These are phyloP conservation scores for Eimeria brunetti DNA, from an alignment of 169 alveolate species.

Conservation along the genomic window DNA sequence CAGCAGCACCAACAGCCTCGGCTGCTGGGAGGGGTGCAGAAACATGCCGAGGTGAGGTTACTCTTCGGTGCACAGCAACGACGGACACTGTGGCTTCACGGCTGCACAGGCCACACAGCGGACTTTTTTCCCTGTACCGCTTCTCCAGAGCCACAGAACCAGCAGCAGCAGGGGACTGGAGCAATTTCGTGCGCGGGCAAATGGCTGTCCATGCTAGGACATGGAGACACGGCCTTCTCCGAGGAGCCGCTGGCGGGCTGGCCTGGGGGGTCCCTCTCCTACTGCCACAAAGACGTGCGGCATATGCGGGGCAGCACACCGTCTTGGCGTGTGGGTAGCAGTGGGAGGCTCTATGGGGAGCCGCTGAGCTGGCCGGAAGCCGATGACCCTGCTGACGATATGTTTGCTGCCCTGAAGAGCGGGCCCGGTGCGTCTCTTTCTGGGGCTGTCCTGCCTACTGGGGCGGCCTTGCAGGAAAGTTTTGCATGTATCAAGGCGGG, in stretches of 20 bases:
- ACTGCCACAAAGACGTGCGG: slow-evolving; percentile 51
- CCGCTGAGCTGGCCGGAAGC: neutral
- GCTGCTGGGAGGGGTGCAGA: slow-evolving; percentile 48
- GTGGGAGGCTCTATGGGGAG: slow-evolving; percentile 44
- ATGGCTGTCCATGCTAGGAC: slow-evolving; percentile 40
- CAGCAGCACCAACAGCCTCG: slow-evolving; percentile 38
- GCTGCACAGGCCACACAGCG: slow-evolving; percentile 43
- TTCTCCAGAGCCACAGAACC: neutral
- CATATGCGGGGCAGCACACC: slow-evolving; percentile 17
- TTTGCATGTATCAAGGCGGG: slow-evolving; percentile 35
- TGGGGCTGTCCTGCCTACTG: slow-evolving; percentile 60
- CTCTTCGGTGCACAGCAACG: slow-evolving; percentile 46
- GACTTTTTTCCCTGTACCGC: slow-evolving; percentile 36
- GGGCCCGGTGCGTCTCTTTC: slow-evolving; percentile 36
- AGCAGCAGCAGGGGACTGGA: neutral
- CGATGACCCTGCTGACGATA: neutral
- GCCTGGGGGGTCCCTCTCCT: slow-evolving; percentile 20
- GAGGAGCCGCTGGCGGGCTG: slow-evolving; percentile 42
- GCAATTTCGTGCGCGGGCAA: neutral
- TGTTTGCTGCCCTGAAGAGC: slow-evolving; percentile 30
- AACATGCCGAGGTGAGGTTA: slow-evolving; percentile 49
- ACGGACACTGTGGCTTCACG: slow-evolving; percentile 49
- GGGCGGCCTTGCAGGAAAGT: slow-evolving; percentile 42
- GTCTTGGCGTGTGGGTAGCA: neutral
- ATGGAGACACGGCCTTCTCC: neutral